phyloP scores from a whole-genome alignment of 768 basidiomycete genomes.

The Nidularia pulvinata region DNA sequence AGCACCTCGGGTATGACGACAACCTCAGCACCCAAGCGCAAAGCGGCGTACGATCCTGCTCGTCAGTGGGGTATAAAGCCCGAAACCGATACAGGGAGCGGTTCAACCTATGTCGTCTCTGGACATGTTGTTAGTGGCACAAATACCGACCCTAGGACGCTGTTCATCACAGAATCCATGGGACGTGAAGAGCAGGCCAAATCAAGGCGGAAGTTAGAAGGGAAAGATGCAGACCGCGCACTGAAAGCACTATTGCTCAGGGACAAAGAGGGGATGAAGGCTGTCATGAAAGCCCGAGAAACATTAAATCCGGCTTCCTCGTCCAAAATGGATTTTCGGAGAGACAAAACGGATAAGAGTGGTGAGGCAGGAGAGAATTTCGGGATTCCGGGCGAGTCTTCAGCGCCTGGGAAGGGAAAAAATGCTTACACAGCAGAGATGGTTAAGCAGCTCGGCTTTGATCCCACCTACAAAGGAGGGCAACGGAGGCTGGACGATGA shows the following conservation, averaged over 20 bases:
- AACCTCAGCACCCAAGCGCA: conserved; percentile 47
- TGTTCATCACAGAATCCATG: conserved; percentile 68
- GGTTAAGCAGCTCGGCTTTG: conserved; percentile 77
- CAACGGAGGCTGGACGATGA: conserved; percentile 35
- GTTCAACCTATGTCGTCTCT: conserved; percentile 77
- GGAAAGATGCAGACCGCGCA: conserved; percentile 56
- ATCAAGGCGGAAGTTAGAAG: conserved; percentile 58
- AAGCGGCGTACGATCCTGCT: conserved; percentile 61
- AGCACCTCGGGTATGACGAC: conserved; percentile 79
- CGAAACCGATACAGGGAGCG: conserved; percentile 17
- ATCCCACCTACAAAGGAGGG: conserved; percentile 64
- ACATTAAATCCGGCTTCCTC: conserved; percentile 18
- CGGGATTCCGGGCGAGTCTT: no score
- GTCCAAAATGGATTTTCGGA: conserved; percentile 10
- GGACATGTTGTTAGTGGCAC: conserved; percentile 71
- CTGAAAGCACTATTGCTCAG: conserved; percentile 60
- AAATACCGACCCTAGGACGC: conserved; percentile 29
- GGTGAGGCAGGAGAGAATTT: neutral
- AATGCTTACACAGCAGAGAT: conserved; percentile 59
- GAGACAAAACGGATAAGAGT: conserved; percentile 8
- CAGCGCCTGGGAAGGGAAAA: conserved; percentile 3
- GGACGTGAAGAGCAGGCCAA: conserved; percentile 82
- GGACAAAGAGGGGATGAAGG: conserved; percentile 69
- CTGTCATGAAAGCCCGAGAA: conserved; percentile 61
- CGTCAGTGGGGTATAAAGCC: conserved; percentile 81